Conservation (phyloP, 2,329 filamentous ascomycete genomes). For the Colletotrichum chrysophilum region DNA sequence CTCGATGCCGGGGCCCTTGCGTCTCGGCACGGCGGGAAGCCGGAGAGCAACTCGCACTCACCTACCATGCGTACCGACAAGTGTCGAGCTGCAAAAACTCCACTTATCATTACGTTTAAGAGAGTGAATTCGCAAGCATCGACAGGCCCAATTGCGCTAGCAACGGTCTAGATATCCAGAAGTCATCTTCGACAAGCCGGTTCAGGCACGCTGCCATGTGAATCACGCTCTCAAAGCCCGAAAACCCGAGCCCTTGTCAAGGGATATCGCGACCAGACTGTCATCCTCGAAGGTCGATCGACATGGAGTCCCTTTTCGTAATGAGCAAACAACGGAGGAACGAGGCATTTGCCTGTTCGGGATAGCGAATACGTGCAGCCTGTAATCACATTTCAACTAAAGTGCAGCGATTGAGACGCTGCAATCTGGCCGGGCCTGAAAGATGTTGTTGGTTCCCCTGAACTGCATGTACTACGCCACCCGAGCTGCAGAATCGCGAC, state of each 20-base stretch:
- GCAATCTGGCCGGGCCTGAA: neutral
- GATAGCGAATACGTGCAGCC: neutral
- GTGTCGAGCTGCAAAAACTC: neutral
- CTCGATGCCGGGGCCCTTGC: neutral
- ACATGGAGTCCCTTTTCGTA: neutral
- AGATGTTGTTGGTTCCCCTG: neutral
- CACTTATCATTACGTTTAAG: neutral
- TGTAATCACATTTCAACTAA: neutral
- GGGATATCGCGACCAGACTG: neutral
- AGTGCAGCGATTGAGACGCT: neutral
- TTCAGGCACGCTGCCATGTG: neutral
- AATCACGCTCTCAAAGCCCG: neutral
- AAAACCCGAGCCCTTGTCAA: neutral
- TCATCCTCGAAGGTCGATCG: neutral
- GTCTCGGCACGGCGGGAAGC: neutral
- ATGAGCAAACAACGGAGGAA: neutral
- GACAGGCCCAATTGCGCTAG: neutral
- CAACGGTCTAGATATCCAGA: neutral
- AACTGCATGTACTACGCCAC: neutral
- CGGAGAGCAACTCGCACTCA: neutral
- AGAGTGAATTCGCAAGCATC: neutral
- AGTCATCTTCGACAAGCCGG: neutral
- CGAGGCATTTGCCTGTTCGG: neutral
- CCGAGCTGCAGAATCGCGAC: neutral
- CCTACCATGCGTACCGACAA: neutral